These are phyloP conservation scores for Epicoccum nigrum DNA, from an alignment of 2,329 filamentous ascomycete species.

Conservation along the genomic window DNA sequence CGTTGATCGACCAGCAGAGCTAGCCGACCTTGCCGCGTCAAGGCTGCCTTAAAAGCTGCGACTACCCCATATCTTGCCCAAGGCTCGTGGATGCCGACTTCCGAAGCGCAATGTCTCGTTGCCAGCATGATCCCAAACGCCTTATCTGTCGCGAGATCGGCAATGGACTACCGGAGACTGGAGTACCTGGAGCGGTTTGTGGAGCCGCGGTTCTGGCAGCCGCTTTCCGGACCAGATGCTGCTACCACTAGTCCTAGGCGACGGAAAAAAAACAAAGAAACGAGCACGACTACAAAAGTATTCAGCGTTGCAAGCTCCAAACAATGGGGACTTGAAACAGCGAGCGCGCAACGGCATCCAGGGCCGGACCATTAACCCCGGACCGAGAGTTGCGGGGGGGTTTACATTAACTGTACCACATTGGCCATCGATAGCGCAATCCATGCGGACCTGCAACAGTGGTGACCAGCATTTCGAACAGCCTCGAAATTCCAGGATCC, in stretches of 20 bases:
- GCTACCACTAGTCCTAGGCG: background rate
- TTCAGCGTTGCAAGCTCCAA: background rate
- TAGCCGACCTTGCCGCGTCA: background rate
- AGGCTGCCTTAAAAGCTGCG: background rate
- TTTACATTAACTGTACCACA: constrained; percentile 13
- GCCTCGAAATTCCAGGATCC: background rate
- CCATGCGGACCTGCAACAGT: constrained; percentile 9
- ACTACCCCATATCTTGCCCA: background rate
- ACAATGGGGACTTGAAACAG: no score
- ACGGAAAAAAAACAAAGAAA: constrained; percentile 6
- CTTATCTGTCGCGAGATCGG: constrained; percentile 1
- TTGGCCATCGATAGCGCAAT: constrained; percentile 11
- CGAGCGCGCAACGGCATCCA: constrained; percentile 5
- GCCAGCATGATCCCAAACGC: background rate
- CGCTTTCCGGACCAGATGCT: background rate
- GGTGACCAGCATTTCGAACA: constrained; percentile 1
- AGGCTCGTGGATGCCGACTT: background rate
- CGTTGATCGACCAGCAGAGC: background rate
- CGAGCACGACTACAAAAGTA: background rate
- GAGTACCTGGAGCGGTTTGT: background rate
- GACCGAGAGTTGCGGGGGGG: constrained; percentile 5
- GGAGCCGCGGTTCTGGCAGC: constrained; percentile 3
- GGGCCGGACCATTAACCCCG: constrained; percentile 4
- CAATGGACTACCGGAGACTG: background rate
- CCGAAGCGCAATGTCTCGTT: background rate